Conservation (phyloP, 352 stramenopile species). For the Globisporangium spiculum region DNA sequence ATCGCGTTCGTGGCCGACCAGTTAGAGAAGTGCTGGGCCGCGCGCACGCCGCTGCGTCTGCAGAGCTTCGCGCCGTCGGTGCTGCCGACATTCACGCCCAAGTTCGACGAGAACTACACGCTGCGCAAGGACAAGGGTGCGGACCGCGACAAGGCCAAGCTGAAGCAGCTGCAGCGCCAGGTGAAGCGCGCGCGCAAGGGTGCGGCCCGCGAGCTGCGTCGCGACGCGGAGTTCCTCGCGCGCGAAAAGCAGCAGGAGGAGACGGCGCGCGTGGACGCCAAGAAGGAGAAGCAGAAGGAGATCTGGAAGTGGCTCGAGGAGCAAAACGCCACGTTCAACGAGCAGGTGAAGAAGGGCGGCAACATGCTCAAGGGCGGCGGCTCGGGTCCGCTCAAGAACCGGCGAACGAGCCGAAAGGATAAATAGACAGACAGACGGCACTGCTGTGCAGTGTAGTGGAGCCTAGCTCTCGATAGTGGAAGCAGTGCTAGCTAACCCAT, state of each 20-base stretch:
- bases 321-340: conserved; percentile 97
- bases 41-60: conserved; percentile 61
- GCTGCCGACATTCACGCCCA: conserved; percentile 83
- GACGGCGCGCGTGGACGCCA: conserved; percentile 59
- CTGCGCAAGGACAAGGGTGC: conserved; percentile 89
- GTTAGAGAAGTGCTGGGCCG: conserved; percentile 44
- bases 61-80: conserved; percentile 69
- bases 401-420: conserved; percentile 51
- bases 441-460: neutral
- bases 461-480: neutral
- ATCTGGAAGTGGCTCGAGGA: conserved; percentile 95
- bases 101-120: conserved; percentile 91
- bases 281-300: conserved; percentile 92
- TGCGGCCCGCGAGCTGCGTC: conserved; percentile 91
- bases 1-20: conserved; percentile 49
- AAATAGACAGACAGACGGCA: conserved; percentile 13
- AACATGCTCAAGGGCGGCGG: conserved; percentile 95
- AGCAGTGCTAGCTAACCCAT: neutral
- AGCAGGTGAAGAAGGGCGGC: conserved; percentile 95
- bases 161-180: conserved; percentile 92
- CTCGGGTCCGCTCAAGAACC: conserved; percentile 56
- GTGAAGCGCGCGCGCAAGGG: conserved; percentile 97
- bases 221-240: conserved; percentile 94
- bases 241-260: conserved; percentile 91
- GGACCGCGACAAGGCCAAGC: conserved; percentile 77